Percentiles rank a stretch among this genome's conserved stretches.
Evolutionary conservation across 495 filamentous ascomycete species (phyloP).

Genomic region (Pseudevernia furfuracea): DNA sequence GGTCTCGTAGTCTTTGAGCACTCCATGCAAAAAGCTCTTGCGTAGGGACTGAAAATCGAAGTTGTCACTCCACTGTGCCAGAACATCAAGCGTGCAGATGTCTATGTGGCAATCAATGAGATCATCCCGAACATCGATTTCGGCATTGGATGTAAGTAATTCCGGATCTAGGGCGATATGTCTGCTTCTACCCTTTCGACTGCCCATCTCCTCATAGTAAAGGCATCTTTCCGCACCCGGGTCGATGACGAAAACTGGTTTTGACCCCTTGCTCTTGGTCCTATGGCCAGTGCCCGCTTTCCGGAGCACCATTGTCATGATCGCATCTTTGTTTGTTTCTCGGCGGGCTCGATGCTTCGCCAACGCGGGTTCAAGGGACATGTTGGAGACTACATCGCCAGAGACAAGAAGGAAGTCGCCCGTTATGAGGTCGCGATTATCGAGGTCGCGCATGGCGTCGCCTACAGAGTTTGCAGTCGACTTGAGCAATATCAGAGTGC

Average conservation of each 20-base stretch:
- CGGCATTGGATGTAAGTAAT: conserved; percentile 51
- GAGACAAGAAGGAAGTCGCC: conserved; percentile 89
- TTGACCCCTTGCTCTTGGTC: conserved; percentile 63
- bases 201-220: conserved; percentile 76
- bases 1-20: conserved; percentile 92
- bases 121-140: conserved; percentile 76
- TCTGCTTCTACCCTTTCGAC: conserved; percentile 33
- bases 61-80: conserved; percentile 92
- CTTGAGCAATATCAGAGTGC: conserved; percentile 72
- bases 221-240: conserved; percentile 72
- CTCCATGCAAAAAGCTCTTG: conserved; percentile 79
- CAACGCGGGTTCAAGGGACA: conserved; percentile 73
- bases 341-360: conserved; percentile 72
- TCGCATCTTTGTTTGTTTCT: conserved; percentile 80
- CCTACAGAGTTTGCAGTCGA: conserved; percentile 82
- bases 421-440: conserved; percentile 75
- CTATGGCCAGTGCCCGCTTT: conserved; percentile 68
- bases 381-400: conserved; percentile 88
- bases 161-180: conserved; percentile 68
- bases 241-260: conserved; percentile 81
- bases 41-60: conserved; percentile 92
- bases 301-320: conserved; percentile 94
- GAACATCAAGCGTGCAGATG: conserved; percentile 92
- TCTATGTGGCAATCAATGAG: conserved; percentile 93
- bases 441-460: conserved; percentile 91